phyloP scores from a whole-genome alignment of 495 filamentous ascomycete species.

The Ascobolus immersus region DNA sequence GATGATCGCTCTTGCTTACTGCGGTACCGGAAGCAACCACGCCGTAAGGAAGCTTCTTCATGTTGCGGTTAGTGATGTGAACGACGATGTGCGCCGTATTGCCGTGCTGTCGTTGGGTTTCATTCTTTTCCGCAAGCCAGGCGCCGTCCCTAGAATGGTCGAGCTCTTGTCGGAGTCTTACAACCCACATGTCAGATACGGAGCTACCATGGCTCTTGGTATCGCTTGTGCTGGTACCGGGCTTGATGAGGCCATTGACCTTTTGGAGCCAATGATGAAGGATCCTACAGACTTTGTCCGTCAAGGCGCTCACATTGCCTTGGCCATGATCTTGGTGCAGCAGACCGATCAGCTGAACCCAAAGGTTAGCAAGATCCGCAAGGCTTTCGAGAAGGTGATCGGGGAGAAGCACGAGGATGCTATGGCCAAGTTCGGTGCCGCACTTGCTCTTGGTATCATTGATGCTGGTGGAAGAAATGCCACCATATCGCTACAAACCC shows the following conservation, averaged over 20 bases:
- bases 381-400: constrained; percentile 71
- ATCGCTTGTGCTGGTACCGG: constrained; percentile 96
- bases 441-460: constrained; percentile 84
- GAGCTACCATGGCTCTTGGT: constrained; percentile 92
- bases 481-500: constrained; percentile 90
- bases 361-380: constrained; percentile 56
- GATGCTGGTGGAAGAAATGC: constrained; percentile 96
- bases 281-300: constrained; percentile 96
- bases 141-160: constrained; percentile 96
- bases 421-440: constrained; percentile 96
- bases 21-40: constrained; percentile 93
- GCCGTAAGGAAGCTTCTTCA: constrained; percentile 93
- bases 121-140: constrained; percentile 93
- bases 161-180: constrained; percentile 93
- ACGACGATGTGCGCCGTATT: constrained; percentile 83
- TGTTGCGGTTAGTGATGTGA: constrained; percentile 92
- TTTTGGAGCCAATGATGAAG: constrained; percentile 98
- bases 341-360: constrained; percentile 93
- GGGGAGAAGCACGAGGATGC: constrained; percentile 93
- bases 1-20: constrained; percentile 95
- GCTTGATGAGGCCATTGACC: constrained; percentile 83
- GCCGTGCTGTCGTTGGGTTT: constrained; percentile 98
- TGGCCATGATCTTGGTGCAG: constrained; percentile 94
- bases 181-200: constrained; percentile 96
- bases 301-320: constrained; percentile 81